Evolutionary conservation across 2,329 filamentous ascomycete genomes (phyloP), one percentile per base, ranked within the genome.

Genomic region (Pseudogymnoascus destructans): DNA sequence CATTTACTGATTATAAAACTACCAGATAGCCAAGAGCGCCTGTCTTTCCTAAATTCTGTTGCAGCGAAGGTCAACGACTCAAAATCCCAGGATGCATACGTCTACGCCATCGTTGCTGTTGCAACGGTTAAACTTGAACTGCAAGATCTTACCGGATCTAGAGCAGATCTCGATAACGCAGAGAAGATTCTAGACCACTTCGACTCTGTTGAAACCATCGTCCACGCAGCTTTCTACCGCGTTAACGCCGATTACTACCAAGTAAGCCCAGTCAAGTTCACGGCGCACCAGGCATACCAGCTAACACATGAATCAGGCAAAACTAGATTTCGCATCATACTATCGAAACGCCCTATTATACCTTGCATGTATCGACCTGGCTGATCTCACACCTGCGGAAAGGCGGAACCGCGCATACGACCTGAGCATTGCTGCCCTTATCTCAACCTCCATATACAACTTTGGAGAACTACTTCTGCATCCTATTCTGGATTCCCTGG

Each of bases 401-500:
- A 86, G 88, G 66, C 85, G 85, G 70, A 80, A 80, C 60, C 85
- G 92, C 66, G 93, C 93, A 46, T 95, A 95, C 74, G 90, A 96
- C 71, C 84, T 98, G 62, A 87, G 87, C 68, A 85, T 97, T 58
- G 90, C 93, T 25, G 93, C 93, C 8, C 80, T 98, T 7, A 87
- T 96, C 36, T 96, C 91, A 56, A 88, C 92, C 68, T 89, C 84
- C 67, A 98, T 97, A 75, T 97, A 98, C 82, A 98, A 98, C 77
- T 98, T 98, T 67, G 93, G 93, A 72, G 93, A 98, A 77, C 85
- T 98, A n/a, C 82, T 98, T 30, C 81, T 98, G 65, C 93, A 98
- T 71, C 93, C 93, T 3, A 95, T 98, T 69, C 84, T 98, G 63
- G 88, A 95, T 69, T 85, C 87, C 17, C 81, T 98, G 21, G 82